Conservation (phyloP, 768 basidiomycete species). For the Daedaleopsis sinensis region DNA sequence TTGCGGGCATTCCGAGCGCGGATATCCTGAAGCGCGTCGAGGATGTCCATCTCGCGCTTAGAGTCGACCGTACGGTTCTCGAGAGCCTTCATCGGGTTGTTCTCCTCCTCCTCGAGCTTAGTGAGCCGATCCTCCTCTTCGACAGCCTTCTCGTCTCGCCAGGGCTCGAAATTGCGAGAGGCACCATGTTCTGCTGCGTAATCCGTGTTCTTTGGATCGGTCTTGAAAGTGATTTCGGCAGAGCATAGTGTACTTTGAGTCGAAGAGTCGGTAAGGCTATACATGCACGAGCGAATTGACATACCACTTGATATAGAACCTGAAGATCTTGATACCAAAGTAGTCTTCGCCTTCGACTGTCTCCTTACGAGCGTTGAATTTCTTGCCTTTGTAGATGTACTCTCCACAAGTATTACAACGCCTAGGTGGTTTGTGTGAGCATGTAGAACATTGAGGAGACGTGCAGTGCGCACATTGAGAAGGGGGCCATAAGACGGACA, state of each 20-base stretch:
- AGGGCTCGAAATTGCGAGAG: slow-evolving; percentile 96
- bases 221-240: slow-evolving; percentile 99
- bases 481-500: slow-evolving; percentile 98
- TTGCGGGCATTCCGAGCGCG: slow-evolving; percentile 85
- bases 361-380: slow-evolving; percentile 99
- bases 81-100: slow-evolving; percentile 95
- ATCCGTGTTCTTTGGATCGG: slow-evolving; percentile 97
- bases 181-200: slow-evolving; percentile 95
- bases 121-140: slow-evolving; percentile 86
- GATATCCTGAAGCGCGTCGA: slow-evolving; percentile 95
- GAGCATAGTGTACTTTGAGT: slow-evolving; percentile 85
- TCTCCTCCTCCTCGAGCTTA: slow-evolving; percentile 88
- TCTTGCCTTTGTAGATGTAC: slow-evolving; percentile 99
- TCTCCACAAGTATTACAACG: slow-evolving; percentile 96
- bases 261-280: slow-evolving; percentile 19
- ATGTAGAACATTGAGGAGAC: neutral
- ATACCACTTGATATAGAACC: slow-evolving; percentile 89
- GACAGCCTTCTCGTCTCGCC: slow-evolving; percentile 80
- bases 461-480: slow-evolving; percentile 77
- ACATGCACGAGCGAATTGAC: slow-evolving; percentile 42
- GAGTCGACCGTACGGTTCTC: slow-evolving; percentile 93
- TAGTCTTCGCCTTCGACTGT: slow-evolving; percentile 98
- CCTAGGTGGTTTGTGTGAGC: slow-evolving; percentile 43
- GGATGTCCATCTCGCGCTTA: slow-evolving; percentile 97
- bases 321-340: slow-evolving; percentile 96